phyloP scores from a whole-genome alignment of 345 rosid species.

The Lagerstroemia speciosa region DNA sequence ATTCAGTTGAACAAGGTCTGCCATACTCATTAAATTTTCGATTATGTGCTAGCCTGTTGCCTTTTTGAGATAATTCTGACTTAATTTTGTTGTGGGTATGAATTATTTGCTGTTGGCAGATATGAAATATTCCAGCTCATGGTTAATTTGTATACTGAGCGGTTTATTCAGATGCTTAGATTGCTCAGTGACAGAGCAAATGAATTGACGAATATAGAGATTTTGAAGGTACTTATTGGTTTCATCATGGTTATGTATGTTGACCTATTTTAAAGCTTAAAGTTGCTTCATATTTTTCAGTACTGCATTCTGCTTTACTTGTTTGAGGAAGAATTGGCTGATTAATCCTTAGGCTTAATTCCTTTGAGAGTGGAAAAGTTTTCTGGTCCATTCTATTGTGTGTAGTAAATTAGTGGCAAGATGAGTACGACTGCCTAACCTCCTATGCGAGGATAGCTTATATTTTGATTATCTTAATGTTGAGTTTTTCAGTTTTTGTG shows the following conservation, averaged over 20 bases:
- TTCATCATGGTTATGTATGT: background rate
- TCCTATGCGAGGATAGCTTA: background rate
- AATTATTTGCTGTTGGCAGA: constrained; percentile 41
- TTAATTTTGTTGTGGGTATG: background rate
- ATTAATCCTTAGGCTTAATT: background rate
- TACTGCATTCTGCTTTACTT: background rate
- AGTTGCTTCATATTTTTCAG: background rate
- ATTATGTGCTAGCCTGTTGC: background rate
- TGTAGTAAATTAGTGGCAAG: background rate
- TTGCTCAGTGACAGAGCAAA: constrained; percentile 89
- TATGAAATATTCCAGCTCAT: constrained; percentile 98
- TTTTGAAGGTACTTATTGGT: constrained; percentile 60
- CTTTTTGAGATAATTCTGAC: background rate
- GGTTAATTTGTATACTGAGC: constrained; percentile 98
- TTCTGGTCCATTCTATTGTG: background rate
- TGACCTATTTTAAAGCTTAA: background rate
- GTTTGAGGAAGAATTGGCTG: background rate
- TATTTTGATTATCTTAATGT: background rate
- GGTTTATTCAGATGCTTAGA: constrained; percentile 98
- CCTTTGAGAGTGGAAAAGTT: background rate
- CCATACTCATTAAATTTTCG: background rate
- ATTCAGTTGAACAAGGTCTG: background rate
- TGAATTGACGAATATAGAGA: constrained; percentile 91
- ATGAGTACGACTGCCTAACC: background rate
- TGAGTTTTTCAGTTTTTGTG: background rate